phyloP scores from a whole-genome alignment of 2,329 filamentous ascomycete genomes.

The Penicillium janthinellum region DNA sequence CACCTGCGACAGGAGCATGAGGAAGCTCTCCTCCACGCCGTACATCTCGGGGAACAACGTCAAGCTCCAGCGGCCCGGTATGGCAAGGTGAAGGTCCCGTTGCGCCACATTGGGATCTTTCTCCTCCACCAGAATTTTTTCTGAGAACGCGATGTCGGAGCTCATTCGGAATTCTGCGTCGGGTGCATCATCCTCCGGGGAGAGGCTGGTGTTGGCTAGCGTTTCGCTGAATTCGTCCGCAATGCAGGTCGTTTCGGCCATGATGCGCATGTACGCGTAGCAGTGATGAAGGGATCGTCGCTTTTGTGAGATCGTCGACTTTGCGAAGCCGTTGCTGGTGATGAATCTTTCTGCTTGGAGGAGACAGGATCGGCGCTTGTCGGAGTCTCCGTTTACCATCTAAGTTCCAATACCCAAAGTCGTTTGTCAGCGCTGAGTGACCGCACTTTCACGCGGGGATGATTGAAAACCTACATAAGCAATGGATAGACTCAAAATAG shows the following conservation, averaged over 20 bases:
- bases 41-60: conserved; percentile 23
- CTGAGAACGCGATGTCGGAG: conserved; percentile 11
- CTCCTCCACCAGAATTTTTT: conserved; percentile 19
- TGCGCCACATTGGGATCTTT: conserved; percentile 21
- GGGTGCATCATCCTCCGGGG: background rate
- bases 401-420: background rate
- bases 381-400: conserved; percentile 22
- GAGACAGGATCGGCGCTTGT: conserved; percentile 15
- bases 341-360: conserved; percentile 22
- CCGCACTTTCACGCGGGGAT: too few species aligned
- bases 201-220: background rate
- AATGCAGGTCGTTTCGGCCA: conserved; percentile 23
- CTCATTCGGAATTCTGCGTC: conserved; percentile 17
- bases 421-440: background rate
- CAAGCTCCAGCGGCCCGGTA: conserved; percentile 22
- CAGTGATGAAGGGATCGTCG: conserved; percentile 22
- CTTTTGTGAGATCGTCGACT: conserved; percentile 15
- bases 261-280: conserved; percentile 27
- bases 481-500: conserved; percentile 19
- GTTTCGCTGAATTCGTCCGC: background rate
- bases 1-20: conserved; percentile 23
- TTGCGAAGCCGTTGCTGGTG: conserved; percentile 14
- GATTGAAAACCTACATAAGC: conserved; percentile 10
- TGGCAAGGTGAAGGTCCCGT: conserved; percentile 23
- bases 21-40: conserved; percentile 20